These are phyloP conservation scores for Neocallimastix lanati DNA, from an alignment of 192 early-diverging fungal species.

Conservation along the genomic window DNA sequence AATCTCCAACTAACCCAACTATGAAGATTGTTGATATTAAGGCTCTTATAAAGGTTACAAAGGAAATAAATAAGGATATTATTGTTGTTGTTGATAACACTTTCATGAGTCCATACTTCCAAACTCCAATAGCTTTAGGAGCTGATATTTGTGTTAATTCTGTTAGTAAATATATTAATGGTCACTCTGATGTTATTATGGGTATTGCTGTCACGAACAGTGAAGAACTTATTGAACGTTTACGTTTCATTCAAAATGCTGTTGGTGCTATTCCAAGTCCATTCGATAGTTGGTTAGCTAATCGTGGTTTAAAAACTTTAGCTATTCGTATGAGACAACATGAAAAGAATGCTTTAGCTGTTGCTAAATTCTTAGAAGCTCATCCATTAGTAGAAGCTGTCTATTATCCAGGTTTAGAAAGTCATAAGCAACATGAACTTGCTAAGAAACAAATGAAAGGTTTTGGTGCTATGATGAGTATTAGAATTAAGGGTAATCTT, in stretches of 20 bases:
- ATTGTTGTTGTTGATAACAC: constrained; percentile 72
- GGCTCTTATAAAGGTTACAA: constrained; percentile 40
- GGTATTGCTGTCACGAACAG: constrained; percentile 55
- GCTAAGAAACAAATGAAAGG: constrained; percentile 76
- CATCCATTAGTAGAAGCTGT: constrained; percentile 57
- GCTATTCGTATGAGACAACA: constrained; percentile 89
- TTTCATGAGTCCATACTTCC: constrained; percentile 74
- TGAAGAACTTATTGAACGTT: constrained; percentile 38
- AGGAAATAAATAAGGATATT: constrained; percentile 27
- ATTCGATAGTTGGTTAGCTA: constrained; percentile 93
- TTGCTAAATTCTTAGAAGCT: constrained; percentile 64
- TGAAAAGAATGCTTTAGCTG: constrained; percentile 57
- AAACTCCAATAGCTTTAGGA: constrained; percentile 72
- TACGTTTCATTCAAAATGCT: constrained; percentile 88
- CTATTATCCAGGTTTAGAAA: constrained; percentile 80
- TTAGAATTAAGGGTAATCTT: constrained; percentile 72
- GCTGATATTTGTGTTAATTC: constrained; percentile 97
- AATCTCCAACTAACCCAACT: constrained; percentile 74
- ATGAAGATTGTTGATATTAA: constrained; percentile 62
- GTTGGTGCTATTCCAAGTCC: constrained; percentile 86
- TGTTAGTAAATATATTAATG: constrained; percentile 97
- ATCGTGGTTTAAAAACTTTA: constrained; percentile 88
- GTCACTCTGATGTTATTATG: constrained; percentile 97
- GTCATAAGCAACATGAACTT: constrained; percentile 81
- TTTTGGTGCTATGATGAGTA: constrained; percentile 92